Percentiles rank a stretch among this genome's conserved stretches.
phyloP scores from a whole-genome alignment of 768 basidiomycete species.

The Russula brevipes region DNA sequence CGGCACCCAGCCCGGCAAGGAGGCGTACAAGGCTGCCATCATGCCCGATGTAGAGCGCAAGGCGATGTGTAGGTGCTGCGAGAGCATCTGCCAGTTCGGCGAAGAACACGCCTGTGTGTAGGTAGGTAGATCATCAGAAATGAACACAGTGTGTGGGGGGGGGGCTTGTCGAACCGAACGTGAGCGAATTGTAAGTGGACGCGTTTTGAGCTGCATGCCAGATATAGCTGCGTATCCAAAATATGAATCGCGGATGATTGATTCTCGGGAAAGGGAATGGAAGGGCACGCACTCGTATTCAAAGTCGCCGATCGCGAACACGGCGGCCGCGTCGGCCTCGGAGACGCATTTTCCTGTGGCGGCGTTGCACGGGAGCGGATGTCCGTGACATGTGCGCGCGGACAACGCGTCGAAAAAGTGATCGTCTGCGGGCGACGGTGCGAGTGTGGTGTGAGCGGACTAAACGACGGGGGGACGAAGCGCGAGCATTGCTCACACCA shows the following conservation, averaged over 20 bases:
- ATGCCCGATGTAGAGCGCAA: conserved; percentile 44
- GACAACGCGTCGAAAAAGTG: conserved; percentile 51
- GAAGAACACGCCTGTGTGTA: conserved; percentile 40
- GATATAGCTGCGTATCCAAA: conserved; percentile 38
- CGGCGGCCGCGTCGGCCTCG: conserved; percentile 35
- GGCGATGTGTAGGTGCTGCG: conserved; percentile 32
- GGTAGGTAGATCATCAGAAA: neutral
- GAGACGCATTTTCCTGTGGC: conserved; percentile 38
- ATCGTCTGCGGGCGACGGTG: conserved; percentile 33
- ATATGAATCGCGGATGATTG: neutral
- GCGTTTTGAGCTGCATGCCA: conserved; percentile 46
- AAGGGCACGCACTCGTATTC: conserved; percentile 36
- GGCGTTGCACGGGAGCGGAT: conserved; percentile 42
- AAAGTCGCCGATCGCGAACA: conserved; percentile 37
- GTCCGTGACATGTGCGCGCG: conserved; percentile 43
- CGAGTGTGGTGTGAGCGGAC: too few species aligned
- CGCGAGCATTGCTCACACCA: conserved; percentile 35
- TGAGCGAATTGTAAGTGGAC: conserved; percentile 40
- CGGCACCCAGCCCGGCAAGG: conserved; percentile 36
- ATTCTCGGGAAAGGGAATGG: neutral
- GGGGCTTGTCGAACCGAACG: conserved; percentile 34
- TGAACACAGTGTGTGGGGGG: neutral
- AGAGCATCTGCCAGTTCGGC: conserved; percentile 38
- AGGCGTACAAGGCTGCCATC: conserved; percentile 44
- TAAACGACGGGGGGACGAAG: too few species aligned